Evolutionary conservation across 176 grass and related monocot species (phyloP), one percentile per base, ranked within the genome.

Genomic region (Cenchrus americanus): DNA sequence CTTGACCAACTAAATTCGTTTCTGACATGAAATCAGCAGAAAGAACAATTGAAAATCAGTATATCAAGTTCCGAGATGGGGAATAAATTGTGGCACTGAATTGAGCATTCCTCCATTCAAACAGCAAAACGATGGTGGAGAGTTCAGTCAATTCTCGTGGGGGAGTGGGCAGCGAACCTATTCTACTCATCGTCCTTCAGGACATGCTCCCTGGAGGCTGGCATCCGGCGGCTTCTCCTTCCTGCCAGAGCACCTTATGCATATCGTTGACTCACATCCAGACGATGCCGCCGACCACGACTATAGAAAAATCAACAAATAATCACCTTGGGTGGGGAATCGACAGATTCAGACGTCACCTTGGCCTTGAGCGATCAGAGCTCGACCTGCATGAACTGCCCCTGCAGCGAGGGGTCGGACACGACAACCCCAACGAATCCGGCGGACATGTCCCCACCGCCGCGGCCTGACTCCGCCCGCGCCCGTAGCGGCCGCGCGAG

Each of bases 211-310:
- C 42, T 26, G 50, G 81, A 55, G 65, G 73, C 21, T 53, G 42
- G 8, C 30, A 18, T 23, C 19, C 84, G 10, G 83, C 61, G 21
- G 92, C 69, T 53, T 52, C 48, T 18, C 89, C 88, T 69, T 94
- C 88, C 82, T 93, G 85, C 10, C 81, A 80, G 22, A 93, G 86
- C 21, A 89, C 59, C 81, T 90, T 91, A 72, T 93, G 84, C 92
- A 93, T 79, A 58, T 97, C 95, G 42, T 89, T 89, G 7, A 94
- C 23, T 19, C 90, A 87, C 69, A 93, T 91, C 37, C 92, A 87
- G 69, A 93, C 82, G 27, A 95, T 62, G 62, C 83, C 91, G n/a
- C 82, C 34, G 32, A 95, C 66, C 75, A 98, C 69, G 71, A 95
- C 95, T 98, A 84, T 24, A 21, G 5, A 18, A n/a, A 65, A 73